phyloP scores from a whole-genome alignment of 352 stramenopile species.

The Globisporangium cylindrosporum region DNA sequence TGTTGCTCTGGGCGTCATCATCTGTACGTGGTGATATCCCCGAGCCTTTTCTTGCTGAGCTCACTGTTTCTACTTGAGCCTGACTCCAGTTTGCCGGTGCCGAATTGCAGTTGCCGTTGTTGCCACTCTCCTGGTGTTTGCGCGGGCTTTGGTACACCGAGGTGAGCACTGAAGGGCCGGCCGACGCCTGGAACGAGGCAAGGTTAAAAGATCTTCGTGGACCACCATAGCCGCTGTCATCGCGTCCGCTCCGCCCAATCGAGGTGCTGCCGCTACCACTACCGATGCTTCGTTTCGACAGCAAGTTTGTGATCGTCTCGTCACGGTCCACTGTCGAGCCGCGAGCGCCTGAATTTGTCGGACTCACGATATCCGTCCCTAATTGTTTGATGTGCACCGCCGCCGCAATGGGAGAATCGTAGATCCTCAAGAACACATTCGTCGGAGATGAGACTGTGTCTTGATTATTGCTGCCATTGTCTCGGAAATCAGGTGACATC shows the following conservation, averaged over 20 bases:
- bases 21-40: slow-evolving; percentile 1
- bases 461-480: not conserved
- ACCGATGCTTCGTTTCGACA: slow-evolving; percentile 8
- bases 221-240: slow-evolving; percentile 31
- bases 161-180: not conserved
- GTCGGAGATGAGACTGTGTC: slow-evolving; percentile 30
- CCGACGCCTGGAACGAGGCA: slow-evolving; percentile 43
- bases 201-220: slow-evolving; percentile 50
- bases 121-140: slow-evolving; percentile 14
- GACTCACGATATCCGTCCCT: slow-evolving; percentile 12
- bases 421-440: slow-evolving; percentile 66
- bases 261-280: slow-evolving; percentile 6
- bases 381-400: slow-evolving; percentile 29
- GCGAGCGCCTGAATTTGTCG: slow-evolving; percentile 7
- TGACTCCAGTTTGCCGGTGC: slow-evolving; percentile 41
- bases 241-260: slow-evolving; percentile 16
- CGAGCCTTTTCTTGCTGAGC: not conserved
- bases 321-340: not conserved
- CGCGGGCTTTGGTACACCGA: slow-evolving; percentile 18
- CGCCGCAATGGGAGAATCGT: slow-evolving; percentile 54
- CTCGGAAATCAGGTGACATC: not conserved
- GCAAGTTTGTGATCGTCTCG: not conserved
- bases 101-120: slow-evolving; percentile 15
- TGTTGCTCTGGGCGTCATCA: slow-evolving; percentile 7
- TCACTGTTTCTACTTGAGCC: slow-evolving; percentile 24